Evolutionary conservation across 139 green algal species (phyloP).

Genomic region (Chlamydomonas asymmetrica): DNA sequence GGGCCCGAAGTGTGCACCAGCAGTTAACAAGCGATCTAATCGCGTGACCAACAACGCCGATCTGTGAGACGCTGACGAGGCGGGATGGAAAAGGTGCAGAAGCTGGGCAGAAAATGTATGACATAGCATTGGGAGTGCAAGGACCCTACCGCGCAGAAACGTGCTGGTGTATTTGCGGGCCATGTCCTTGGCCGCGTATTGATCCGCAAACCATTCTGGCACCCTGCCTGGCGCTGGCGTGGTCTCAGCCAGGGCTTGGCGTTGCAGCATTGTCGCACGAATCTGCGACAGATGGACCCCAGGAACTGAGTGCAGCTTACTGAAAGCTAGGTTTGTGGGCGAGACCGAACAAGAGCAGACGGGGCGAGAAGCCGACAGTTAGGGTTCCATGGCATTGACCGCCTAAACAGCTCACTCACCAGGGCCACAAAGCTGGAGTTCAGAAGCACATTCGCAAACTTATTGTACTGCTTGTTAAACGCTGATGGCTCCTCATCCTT

Average conservation of each 20-base stretch:
- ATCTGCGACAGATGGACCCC: background rate
- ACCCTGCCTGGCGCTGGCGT: background rate
- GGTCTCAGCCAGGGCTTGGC: background rate
- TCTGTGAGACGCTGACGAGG: too few species aligned
- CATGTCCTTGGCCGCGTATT: conserved; percentile 2
- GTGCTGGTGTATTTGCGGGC: too few species aligned
- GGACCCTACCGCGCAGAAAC: too few species aligned
- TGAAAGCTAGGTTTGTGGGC: too few species aligned
- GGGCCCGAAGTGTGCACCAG: too few species aligned
- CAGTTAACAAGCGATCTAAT: background rate
- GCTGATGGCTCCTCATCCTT: background rate
- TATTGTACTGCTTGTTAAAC: conserved; percentile 7
- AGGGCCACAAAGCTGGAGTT: conserved; percentile 10
- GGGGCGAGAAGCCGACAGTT: too few species aligned
- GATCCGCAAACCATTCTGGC: conserved; percentile 15
- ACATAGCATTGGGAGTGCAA: too few species aligned
- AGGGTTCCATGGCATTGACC: background rate
- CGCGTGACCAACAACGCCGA: too few species aligned
- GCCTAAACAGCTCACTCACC: background rate
- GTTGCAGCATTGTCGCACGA: background rate
- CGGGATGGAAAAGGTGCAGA: too few species aligned
- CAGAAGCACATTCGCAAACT: background rate
- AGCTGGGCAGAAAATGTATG: too few species aligned
- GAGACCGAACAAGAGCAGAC: too few species aligned
- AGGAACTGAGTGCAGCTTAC: background rate